Evolutionary conservation across 176 grass and related monocot genomes (phyloP), one percentile per base, ranked within the genome.

Genomic region (Zoysia pacifica): DNA sequence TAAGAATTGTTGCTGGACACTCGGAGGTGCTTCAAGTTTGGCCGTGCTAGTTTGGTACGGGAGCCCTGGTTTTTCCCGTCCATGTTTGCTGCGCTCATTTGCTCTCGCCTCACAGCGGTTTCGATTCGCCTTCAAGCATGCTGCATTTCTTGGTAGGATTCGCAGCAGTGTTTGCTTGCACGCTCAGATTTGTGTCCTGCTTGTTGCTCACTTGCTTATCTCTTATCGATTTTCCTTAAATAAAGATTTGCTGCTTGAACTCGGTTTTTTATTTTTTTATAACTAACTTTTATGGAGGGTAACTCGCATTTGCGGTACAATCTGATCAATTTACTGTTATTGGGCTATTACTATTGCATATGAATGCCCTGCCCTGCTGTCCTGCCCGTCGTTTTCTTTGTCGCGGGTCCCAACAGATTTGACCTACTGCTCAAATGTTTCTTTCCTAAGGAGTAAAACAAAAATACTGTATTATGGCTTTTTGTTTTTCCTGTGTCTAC

Each of bases 371-470:
- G 71, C 44, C 36, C 44, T 39, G 42, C 71, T 47, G 36, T 9
- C 10, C 41, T 8, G 61, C 20, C 39, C 84, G 81, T 69, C 39
- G 69, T 53, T 83, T 83, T 69, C 81, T 75, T 63, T 62, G 75
- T 70, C 50, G 67, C 79, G 58, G 28, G 28, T 28, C 44, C 16
- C 19, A 54, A 48, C 85, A 76, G 18, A 56, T 78, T 72, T 63
- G 42, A 48, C 14, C 47, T 65, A 43, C 73, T 6, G 11, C 16
- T 65, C 38, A 51, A 54, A 77, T 51, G 3, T 9, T 60, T 78
- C 58, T 79, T 83, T 15, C 50, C 11, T 72, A 43, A 19, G 77
- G 11, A 37, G 16, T 1, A n/a, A 16, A 74, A 61, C 1, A 0
- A n/a, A 40, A 20, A 69, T n/a, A 56, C 15, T 0, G 1, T 59